Base-by-base conservation (phyloP, 176 grass and related monocot species). In the Rhynchospora tenuis region DNA sequence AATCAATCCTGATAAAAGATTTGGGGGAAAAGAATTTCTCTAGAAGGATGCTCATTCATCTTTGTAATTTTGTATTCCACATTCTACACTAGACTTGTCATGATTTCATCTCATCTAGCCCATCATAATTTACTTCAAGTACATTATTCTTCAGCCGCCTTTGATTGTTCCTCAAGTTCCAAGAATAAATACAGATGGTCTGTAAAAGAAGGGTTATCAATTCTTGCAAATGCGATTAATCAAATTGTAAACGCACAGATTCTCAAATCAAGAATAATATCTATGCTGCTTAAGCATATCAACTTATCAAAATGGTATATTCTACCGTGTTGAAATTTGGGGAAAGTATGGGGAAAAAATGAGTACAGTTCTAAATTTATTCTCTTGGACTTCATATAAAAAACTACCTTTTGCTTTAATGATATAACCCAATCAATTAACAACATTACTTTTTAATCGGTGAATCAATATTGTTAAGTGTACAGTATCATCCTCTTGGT, bases 251-350 rank as follows among this genome's bases (percentile, higher is more conserved):
- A 80, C 43, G 78, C 38, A 80, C 2, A 62, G 9, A 80, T 80
- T 62, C 78, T 62, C 56, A 80, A 61, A 80, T 80, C 55, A 28
- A 62, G 56, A 80, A 80, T 44, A 80, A 80, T 62, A 80, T 60
- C 33, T 62, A 62, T 29, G 15, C 14, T 16, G 33, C 58, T 42
- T 44, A 61, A 20, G 58, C 58, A 82, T 82, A 54, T 54, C 46
- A 73, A 48, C 70, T 74, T 75, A 75, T 75, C 23, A 27, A 5
- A 16, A 75, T 75, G 47, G 72, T 75, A 75, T 75, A 75, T 75
- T 75, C 44, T 50, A 73, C 45, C 42, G 50, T 5, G 42, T 45
- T 48, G 59, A 23, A 22, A 50, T 7, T 50, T 45, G 19, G 33
- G 48, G 48, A 51, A 51, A 51, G 11, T 12, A 51, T 38, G 5